Conservation (phyloP, 768 basidiomycete species). For the Leucosporidium creatinivorum region DNA sequence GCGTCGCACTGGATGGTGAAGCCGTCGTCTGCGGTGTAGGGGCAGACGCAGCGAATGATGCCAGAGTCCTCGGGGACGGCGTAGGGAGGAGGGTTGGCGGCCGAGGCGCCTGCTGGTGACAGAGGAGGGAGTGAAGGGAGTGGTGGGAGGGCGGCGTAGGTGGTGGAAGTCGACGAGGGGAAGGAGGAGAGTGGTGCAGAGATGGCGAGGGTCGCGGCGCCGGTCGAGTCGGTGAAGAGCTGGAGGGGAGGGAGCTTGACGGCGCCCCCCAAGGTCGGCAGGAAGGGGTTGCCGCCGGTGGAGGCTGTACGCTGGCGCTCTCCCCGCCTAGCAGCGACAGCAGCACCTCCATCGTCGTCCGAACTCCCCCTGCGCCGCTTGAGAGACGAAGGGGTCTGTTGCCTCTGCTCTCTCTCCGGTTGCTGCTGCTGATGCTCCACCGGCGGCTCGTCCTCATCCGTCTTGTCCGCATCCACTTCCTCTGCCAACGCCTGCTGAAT, state of each 20-base stretch:
- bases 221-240: not conserved
- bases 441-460: too few relatives aligned
- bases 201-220: not conserved
- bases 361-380: too few relatives aligned
- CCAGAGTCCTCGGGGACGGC: conserved; percentile 31
- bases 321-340: too few relatives aligned
- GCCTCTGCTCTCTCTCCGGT: too few relatives aligned
- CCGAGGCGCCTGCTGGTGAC: not conserved
- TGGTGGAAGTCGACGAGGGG: not conserved
- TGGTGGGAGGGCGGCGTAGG: not conserved
- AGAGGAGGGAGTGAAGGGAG: not conserved
- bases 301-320: too few relatives aligned
- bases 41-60: conserved; percentile 61
- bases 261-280: too few relatives aligned
- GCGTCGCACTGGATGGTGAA: conserved; percentile 77
- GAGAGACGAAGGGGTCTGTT: too few relatives aligned
- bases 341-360: too few relatives aligned
- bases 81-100: conserved; percentile 7
- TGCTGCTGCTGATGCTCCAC: too few relatives aligned
- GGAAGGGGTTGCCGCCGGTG: too few relatives aligned
- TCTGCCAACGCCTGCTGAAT: too few relatives aligned
- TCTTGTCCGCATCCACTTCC: too few relatives aligned
- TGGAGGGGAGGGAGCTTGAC: not conserved
- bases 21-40: conserved; percentile 66
- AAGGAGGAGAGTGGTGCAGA: not conserved